phyloP scores from a whole-genome alignment of 257 asterid species.

The Solanum appendiculatum region DNA sequence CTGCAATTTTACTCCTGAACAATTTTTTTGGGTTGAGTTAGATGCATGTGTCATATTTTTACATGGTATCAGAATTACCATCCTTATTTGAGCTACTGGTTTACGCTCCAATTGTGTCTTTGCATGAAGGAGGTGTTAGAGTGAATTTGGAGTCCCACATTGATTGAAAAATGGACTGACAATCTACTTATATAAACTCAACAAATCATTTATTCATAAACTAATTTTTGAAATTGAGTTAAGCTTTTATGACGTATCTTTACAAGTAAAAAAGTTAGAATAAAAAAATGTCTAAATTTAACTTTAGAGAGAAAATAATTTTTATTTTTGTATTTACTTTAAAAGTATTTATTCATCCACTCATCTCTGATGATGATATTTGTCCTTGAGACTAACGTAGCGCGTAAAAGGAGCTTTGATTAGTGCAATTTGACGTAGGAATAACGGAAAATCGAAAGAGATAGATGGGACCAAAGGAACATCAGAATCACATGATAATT shows the following conservation, averaged over 20 bases:
- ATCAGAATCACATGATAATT: not conserved
- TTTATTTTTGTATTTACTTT: too few species aligned
- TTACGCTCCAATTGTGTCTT: not conserved
- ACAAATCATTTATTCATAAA: not conserved
- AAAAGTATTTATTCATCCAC: not conserved
- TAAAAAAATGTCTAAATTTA: too few species aligned
- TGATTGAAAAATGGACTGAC: not conserved
- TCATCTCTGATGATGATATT: too few species aligned
- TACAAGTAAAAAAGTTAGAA: not conserved
- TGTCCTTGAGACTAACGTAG: not conserved
- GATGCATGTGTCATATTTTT: not conserved
- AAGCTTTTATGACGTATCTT: too few species aligned
- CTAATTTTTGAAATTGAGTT: not conserved
- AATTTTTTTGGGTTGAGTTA: not conserved
- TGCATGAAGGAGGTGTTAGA: not conserved
- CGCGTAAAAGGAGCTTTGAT: too few species aligned
- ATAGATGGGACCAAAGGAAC: not conserved
- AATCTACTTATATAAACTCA: not conserved
- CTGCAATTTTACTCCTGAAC: too few species aligned
- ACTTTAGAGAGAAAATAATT: not conserved
- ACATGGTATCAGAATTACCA: not conserved
- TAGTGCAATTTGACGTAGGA: not conserved
- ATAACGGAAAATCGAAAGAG: not conserved
- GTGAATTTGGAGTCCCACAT: not conserved
- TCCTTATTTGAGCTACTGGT: rapidly evolving